Conservation (phyloP, 495 filamentous ascomycete species). For the Penicillium angulare region DNA sequence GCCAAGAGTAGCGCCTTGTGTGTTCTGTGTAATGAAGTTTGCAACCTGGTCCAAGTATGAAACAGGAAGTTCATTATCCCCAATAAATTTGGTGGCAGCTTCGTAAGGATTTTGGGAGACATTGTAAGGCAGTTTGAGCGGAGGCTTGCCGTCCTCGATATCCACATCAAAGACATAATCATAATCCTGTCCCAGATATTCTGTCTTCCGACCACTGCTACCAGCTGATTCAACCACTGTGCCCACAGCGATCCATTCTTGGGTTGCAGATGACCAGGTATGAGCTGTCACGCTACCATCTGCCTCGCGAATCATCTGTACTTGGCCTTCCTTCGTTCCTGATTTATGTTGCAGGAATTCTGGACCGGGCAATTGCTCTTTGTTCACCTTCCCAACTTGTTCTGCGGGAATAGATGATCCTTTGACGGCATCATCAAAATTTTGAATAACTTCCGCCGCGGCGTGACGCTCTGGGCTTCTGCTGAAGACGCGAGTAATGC, state of each 20-base stretch:
- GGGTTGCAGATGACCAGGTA: constrained; percentile 68
- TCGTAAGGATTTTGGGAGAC: constrained; percentile 90
- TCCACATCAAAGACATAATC: constrained; percentile 99
- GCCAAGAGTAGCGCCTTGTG: constrained; percentile 79
- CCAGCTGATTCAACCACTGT: constrained; percentile 89
- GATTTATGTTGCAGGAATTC: constrained; percentile 77
- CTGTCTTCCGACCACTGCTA: constrained; percentile 70
- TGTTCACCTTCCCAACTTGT: constrained; percentile 77
- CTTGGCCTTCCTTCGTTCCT: constrained; percentile 90
- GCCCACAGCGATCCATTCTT: constrained; percentile 81
- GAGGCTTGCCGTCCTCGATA: constrained; percentile 91
- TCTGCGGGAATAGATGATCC: constrained; percentile 84
- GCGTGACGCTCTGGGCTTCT: constrained; percentile 70
- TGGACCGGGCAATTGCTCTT: constrained; percentile 82
- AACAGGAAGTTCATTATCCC: constrained; percentile 86
- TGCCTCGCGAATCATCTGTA: constrained; percentile 81
- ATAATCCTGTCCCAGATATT: constrained; percentile 83
- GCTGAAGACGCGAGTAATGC: constrained; percentile 81
- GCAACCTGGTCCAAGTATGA: constrained; percentile 91
- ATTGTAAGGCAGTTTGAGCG: constrained; percentile 93
- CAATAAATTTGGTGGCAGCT: constrained; percentile 86
- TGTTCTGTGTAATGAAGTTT: constrained; percentile 89
- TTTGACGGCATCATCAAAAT: constrained; percentile 79
- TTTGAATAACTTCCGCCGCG: constrained; percentile 51
- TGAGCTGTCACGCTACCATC: constrained; percentile 79